Base-by-base conservation (phyloP, 352 stramenopile genomes). In the Globisporangium spiculum region DNA sequence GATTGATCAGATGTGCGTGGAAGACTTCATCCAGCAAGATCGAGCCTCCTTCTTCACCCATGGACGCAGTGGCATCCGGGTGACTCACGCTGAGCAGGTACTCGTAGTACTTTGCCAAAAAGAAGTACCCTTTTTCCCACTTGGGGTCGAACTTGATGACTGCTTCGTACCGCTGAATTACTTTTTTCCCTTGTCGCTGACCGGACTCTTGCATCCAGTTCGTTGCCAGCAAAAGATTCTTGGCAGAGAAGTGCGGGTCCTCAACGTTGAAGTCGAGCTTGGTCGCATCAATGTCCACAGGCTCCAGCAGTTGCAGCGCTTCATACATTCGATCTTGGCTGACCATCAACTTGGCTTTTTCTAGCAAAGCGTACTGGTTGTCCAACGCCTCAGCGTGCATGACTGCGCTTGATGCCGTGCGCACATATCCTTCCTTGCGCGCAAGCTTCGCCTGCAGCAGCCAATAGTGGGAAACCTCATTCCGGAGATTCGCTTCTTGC, bases 171-270 rank as follows among this genome's bases (percentile, higher is more conserved):
- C 97, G 81, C 63, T 96, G 78, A 16, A 98, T 92, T 26, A 99
- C 93, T 74, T 98, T 96, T 60, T 87, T 86, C 4, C 91, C 94
- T 77, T 98, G 94, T 61, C 97, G 94, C 66, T 99, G 82, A 0
- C 96, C 95, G 22, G 87, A 97, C 63, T 97, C 92, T 71, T 98
- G 93, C 82, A 98, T 98, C 96, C 96, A 99, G 62, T 98, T 96
- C 0, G 97, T 99, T 10, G 95, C 87, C 46, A 98, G 81, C 6
- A 99, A 81, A 24, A 99, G 74, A 34, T 88, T 93, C 34, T 96
- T 96, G 38, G 92, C 92, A 72, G 78, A 86, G 41, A 88, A 87
- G 46, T 88, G 83, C 27, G 75, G 74, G 38, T 96, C 85, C 54
- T 92, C 85, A 1, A 92, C 81, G 27, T 91, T 76, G 70, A 84